A percentile compares a stretch with the other conserved stretches of the same genome.
phyloP scores from a whole-genome alignment of 371 early-diverging fungal genomes.

The Mortierella sp. region DNA sequence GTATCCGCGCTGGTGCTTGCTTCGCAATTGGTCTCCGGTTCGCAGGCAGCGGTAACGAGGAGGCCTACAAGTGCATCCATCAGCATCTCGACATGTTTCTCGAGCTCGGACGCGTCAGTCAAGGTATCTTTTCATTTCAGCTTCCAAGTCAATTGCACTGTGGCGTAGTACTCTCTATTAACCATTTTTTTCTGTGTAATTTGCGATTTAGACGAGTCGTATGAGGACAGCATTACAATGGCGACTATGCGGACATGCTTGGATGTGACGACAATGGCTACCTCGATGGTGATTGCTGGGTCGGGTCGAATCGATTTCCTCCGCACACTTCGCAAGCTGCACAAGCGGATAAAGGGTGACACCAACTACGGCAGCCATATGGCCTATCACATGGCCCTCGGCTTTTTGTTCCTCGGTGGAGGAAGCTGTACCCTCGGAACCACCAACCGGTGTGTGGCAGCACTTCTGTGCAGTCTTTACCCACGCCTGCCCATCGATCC shows the following conservation, averaged over 20 bases:
- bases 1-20: constrained; percentile 84
- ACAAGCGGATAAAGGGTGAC: constrained; percentile 62
- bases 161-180: neutral
- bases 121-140: constrained; percentile 12
- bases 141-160: neutral
- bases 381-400: constrained; percentile 87
- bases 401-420: constrained; percentile 85
- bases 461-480: constrained; percentile 80
- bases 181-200: neutral
- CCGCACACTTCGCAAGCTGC: constrained; percentile 68
- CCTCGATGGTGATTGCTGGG: constrained; percentile 87
- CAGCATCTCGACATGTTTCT: constrained; percentile 65
- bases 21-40: constrained; percentile 83
- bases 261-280: constrained; percentile 74
- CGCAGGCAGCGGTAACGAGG: constrained; percentile 80
- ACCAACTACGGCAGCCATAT: constrained; percentile 86
- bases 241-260: constrained; percentile 70
- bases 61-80: constrained; percentile 67
- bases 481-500: constrained; percentile 81
- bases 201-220: constrained; percentile 58
- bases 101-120: constrained; percentile 36
- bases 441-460: constrained; percentile 77
- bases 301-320: constrained; percentile 78
- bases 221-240: constrained; percentile 71
- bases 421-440: constrained; percentile 84